Evolutionary conservation across 176 grass and related monocot genomes (phyloP), one percentile per base, ranked within the genome.

Genomic region (Paspalum notatum): DNA sequence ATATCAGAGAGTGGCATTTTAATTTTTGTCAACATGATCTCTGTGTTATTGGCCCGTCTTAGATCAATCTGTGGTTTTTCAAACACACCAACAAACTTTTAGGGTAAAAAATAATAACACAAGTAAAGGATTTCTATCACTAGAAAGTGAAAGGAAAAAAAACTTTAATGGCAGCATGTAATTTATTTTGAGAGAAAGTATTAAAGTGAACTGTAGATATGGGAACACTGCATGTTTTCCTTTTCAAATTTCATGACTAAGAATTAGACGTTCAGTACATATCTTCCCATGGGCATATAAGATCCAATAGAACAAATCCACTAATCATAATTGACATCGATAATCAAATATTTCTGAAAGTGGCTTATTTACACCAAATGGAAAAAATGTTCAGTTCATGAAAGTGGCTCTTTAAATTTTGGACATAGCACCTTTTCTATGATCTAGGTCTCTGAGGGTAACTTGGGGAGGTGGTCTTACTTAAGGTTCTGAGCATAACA

Each of bases 21-120:
- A 81, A 98, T 98, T 91, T 94, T 98, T n/a, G 95, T 98, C 83
- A 98, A 82, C 95, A 98, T 98, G 83, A 98, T 98, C 69, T 98
- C 95, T 39, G 92, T 92, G 71, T 98, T 98, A 87, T 94, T 94
- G n/a, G 95, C 95, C 69, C 95, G 77, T 74, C 90, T 87, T 87
- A 94, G 22, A 76, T 98, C 95, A 0, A 98, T 78, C 95, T 98
- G 85, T 59, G 79, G 48, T 62, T 68, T 60, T 51, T 57, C 44
- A 87, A 86, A 82, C 50, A 80, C n/a, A 53, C 11, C 62, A 91
- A 71, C 22, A 51, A 15, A 91, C 2, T 53, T 63, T 80, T 14
- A 65, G 80, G 7, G 5, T 11, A 27, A 49, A 70, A 16, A 51
- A 52, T 2, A 12, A 37, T n/a, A 75, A 66, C 18, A 72, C n/a